Base-by-base conservation (phyloP, 805 yeast species). In the Wickerhamiella nectarea region DNA sequence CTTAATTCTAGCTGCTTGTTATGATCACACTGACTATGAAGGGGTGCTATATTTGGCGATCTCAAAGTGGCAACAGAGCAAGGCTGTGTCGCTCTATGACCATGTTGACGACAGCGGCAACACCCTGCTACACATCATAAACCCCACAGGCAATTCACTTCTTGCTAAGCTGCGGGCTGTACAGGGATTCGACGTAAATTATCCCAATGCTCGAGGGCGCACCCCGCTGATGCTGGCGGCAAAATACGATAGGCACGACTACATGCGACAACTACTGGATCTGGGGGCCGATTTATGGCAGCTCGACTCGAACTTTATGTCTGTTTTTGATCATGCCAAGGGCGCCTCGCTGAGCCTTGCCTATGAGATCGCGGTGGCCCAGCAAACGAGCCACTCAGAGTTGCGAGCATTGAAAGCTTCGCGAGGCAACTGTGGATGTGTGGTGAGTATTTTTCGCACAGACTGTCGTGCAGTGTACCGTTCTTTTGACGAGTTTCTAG, bases 31-130 rank as follows among this genome's bases (percentile, higher is more conserved):
- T 0, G 60, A 75, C 26, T 87, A 86, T 57, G 56, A 65, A 2
- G 54, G 55, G 3, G 55, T 83, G 52, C 61, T 83, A 6, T 26
- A 17, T 21, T 28, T 43, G 3, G 46, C 46, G 2, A 24, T 45
- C 14, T 28, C 47, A 4, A 38, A 41, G 17, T 25, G 46, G 40
- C 28, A 28, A 17, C 25, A 43, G n/a, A 22, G 36, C 3, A 25
- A 29, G 8, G n/a, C 35, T 7, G 41, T 24, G 12, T 48, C 48
- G 25, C 43, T 50, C 18, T 50, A 39, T 36, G 77, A 75, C 22
- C 96, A 89, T 56, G 63, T 74, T 6, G 96, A 89, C 55, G 60
- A 57, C 18, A 70, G 74, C 44, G 89, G 89, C 0, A 85, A 86
- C 56, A 76, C 91, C 0, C 55, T 89, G 3, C 62, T 89, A 25